phyloP scores from a whole-genome alignment of 108 stramenopile species.

The Chaetoceros muelleri region DNA sequence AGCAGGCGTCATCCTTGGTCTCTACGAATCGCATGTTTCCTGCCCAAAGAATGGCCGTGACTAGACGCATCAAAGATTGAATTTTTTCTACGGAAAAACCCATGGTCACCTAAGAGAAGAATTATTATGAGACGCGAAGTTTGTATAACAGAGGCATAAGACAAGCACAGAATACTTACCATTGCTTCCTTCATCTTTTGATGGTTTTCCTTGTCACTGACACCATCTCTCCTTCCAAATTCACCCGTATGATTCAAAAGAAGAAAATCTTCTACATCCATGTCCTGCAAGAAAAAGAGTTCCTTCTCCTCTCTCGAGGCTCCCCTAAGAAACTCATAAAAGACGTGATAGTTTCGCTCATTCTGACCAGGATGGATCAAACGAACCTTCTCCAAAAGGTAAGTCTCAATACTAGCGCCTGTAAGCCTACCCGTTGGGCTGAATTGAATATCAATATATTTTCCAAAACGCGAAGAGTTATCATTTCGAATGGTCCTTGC shows the following conservation, averaged over 20 bases:
- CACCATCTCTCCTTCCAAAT: slow-evolving; percentile 75
- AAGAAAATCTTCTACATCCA: slow-evolving; percentile 44
- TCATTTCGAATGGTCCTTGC: slow-evolving; percentile 93
- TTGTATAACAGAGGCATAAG: neutral
- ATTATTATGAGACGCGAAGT: neutral
- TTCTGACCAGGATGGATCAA: slow-evolving; percentile 55
- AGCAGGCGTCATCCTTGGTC: slow-evolving; percentile 53
- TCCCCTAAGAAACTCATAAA: slow-evolving; percentile 80
- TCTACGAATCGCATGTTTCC: slow-evolving; percentile 79
- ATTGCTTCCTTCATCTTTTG: slow-evolving; percentile 75
- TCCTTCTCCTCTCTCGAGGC: slow-evolving; percentile 41
- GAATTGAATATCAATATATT: slow-evolving; percentile 75
- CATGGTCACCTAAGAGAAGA: slow-evolving; percentile 42
- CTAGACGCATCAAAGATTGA: slow-evolving; percentile 58
- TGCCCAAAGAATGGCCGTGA: slow-evolving; percentile 61
- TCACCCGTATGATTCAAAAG: slow-evolving; percentile 58
- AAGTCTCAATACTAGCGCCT: slow-evolving; percentile 88
- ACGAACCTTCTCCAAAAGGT: slow-evolving; percentile 93
- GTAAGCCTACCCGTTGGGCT: slow-evolving; percentile 60
- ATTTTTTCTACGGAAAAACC: slow-evolving; percentile 55
- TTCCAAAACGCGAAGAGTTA: slow-evolving; percentile 86
- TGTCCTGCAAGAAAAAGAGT: slow-evolving; percentile 28
- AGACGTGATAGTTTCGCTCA: slow-evolving; percentile 85
- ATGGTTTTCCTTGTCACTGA: slow-evolving; percentile 71
- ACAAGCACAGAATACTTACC: slow-evolving; percentile 28